Evolutionary conservation across 306 rosid species (phyloP).

Genomic region (Mucuna pruriens): DNA sequence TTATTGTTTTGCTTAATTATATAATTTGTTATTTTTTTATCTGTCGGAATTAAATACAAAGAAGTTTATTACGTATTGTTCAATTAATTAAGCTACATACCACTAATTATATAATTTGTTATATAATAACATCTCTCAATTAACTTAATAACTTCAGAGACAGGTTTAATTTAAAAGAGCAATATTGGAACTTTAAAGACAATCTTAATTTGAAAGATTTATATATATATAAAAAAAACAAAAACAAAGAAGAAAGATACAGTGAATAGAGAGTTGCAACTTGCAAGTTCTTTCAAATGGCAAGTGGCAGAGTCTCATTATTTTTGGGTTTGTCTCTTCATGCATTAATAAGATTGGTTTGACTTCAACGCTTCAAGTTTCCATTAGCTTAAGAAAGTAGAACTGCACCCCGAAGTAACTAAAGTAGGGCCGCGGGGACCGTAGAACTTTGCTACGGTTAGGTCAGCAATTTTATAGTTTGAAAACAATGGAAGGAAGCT

Average conservation of each 20-base stretch:
- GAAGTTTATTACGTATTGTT: too few relatives aligned
- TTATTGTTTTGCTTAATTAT: too few relatives aligned
- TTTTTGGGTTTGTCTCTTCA: neutral
- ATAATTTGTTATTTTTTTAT: too few relatives aligned
- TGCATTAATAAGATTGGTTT: neutral
- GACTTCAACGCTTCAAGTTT: constrained; percentile 1
- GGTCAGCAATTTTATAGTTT: constrained; percentile 3
- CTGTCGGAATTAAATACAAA: too few relatives aligned
- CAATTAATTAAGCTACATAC: too few relatives aligned
- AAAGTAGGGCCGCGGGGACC: neutral
- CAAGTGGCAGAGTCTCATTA: neutral
- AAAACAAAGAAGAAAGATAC: neutral
- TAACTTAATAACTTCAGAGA: too few relatives aligned
- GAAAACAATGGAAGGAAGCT: neutral
- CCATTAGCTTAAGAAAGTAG: neutral
- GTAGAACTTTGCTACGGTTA: neutral
- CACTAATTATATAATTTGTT: too few relatives aligned
- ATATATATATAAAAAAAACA: too few relatives aligned
- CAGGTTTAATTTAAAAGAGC: neutral
- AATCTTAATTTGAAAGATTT: neutral
- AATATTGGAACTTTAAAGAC: neutral
- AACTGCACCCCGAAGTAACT: neutral
- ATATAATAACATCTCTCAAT: too few relatives aligned
- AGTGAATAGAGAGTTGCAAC: neutral
- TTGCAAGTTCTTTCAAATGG: neutral